Evolutionary conservation across 345 rosid genomes (phyloP), one percentile per base, ranked within the genome.

Genomic region (Lumnitzera littorea): DNA sequence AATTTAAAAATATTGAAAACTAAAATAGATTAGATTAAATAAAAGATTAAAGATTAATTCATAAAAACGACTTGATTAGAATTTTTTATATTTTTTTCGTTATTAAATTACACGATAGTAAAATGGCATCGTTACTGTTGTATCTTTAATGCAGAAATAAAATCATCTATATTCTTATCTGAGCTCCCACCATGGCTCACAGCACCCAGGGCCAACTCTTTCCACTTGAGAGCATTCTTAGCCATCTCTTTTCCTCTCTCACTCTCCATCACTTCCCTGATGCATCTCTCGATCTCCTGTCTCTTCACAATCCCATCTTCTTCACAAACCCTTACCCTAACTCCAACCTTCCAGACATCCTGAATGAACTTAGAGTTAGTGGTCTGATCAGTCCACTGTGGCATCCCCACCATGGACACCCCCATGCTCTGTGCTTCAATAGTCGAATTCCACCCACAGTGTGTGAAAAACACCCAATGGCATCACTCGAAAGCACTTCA

Each of bases 301-400:
- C 74, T 72, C 25, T 66, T 69, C 14, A 76, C 87, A 23, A 86
- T 64, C 47, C 92, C 92, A 46, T 65, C 69, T 12, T 70, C 81
- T 4, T 65, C 75, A 36, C 43, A 5, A 1, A 65, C 72, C 60
- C 67, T 69, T 43, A 81, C 88, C 46, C 94, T 72, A 53, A 83
- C 53, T 13, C 92, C 94, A 5, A 71, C 82, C 71, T 70, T 67
- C 89, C 94, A 83, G 4, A 79, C 81, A 66, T 82, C 85, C 68
- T 71, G 72, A 24, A 86, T 74, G 7, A 76, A 70, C 73, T 86
- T 86, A 1, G 85, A 81, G 57, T 86, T 50, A 3, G 43, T 66
- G 14, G 64, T 51, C 64, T 66, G 70, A 53, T 66, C 70, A 3
- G 64, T 59, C 70, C 70, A 66, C 27, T 66, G 70, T 14, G 70